A percentile compares a stretch with the other conserved stretches of the same genome.
These are phyloP conservation scores for Pascua guehoae DNA, from an alignment of 1,284 basidiomycete species.

Conservation along the genomic window DNA sequence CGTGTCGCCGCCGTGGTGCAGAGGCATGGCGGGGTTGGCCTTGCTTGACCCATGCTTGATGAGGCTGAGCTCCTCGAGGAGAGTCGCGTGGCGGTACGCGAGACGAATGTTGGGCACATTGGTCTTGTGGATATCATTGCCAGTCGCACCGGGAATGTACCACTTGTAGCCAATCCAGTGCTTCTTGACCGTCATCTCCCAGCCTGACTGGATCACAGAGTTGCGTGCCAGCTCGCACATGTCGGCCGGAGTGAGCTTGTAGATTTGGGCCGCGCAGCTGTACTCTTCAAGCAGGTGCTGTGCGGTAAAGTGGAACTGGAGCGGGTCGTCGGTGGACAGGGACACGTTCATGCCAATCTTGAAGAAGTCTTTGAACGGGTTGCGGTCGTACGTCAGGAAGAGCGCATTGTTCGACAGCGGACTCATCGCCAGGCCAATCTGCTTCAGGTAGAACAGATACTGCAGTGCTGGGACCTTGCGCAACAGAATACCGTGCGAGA, in stretches of 20 bases:
- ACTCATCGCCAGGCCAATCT: constrained; percentile 97
- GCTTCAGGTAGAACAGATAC: constrained; percentile 93
- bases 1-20: not conserved
- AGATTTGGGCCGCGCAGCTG: constrained; percentile 94
- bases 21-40: constrained; percentile 34
- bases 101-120: constrained; percentile 92
- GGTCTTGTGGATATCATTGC: constrained; percentile 93
- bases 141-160: constrained; percentile 80
- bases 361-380: constrained; percentile 96
- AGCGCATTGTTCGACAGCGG: constrained; percentile 96
- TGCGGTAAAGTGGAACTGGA: constrained; percentile 94
- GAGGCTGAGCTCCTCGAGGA: constrained; percentile 70
- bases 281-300: constrained; percentile 95
- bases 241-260: constrained; percentile 71
- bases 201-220: constrained; percentile 93
- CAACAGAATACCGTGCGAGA: constrained; percentile 95
- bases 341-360: constrained; percentile 94
- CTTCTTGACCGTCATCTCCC: constrained; percentile 97
- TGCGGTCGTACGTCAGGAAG: constrained; percentile 92
- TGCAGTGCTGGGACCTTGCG: constrained; percentile 88
- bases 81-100: constrained; percentile 80
- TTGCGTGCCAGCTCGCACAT: constrained; percentile 89
- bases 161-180: constrained; percentile 92
- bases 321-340: constrained; percentile 67
- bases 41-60: constrained; percentile 37